Base-by-base conservation (phyloP, 176 grass and related monocot species). In the Carex parvula region DNA sequence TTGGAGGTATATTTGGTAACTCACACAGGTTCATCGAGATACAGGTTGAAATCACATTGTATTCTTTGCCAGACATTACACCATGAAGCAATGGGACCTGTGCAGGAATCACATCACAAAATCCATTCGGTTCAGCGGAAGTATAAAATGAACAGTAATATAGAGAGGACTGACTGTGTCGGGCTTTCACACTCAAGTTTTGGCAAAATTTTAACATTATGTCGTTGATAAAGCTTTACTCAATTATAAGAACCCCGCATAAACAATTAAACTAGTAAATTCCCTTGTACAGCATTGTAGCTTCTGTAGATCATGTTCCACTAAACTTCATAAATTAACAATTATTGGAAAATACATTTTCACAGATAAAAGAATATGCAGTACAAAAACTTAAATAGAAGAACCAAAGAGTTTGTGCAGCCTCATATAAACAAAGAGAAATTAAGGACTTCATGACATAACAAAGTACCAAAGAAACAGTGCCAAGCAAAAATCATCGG, bases 51-150 rank as follows among this genome's bases (percentile, higher is more conserved):
- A 91, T 95, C 60, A 98, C 92, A 91, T 85, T 88, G 85, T 98
- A 98, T 85, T 98, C 95, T 81, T 95, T 98, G 89, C 93, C 89
- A 64, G 92, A 94, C 95, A 98, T 98, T 62, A 93, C 85, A 84
- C 72, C 92, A 77, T 98, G 95, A 12, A 98, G 89, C 75, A 95
- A 86, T 32, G 90, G 90, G 81, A 98, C 87, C 92, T 98, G 92
- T 81, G 85, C 62, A 87, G 56, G 37, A 81, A 42, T 30, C 57
- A 21, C 59, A 81, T 62, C n/a, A 81, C n/a, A 42, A 81, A 52
- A 62, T 81, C 57, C 8, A 79, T 60, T 81, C 21, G 6, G 8
- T 44, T 81, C 11, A 76, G 48, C 29, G 21, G 71, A 55, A 76
- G 66, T 39, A 70, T 42, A 75, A 29, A 26, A 72, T 48, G 41